Conservation (phyloP, 1,139 yeast species). For the Geotrichum restrictum region DNA sequence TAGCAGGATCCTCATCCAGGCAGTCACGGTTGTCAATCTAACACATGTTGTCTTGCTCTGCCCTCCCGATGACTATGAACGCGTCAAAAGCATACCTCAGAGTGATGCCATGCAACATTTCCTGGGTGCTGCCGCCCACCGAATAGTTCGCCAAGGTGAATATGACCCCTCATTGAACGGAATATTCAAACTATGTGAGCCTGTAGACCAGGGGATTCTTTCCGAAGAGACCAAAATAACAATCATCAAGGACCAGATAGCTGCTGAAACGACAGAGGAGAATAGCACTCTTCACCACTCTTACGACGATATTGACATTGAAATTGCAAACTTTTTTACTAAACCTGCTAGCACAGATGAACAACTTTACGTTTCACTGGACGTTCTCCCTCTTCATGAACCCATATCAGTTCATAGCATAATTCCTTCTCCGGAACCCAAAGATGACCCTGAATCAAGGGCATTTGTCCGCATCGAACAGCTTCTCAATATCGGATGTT, state of each 20-base stretch:
- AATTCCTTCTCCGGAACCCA: conserved; percentile 32
- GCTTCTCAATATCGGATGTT: conserved; percentile 54
- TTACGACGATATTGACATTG: conserved; percentile 27
- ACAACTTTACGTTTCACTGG: conserved; percentile 20
- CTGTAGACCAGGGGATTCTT: conserved; percentile 62
- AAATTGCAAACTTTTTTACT: conserved; percentile 29
- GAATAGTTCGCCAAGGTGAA: conserved; percentile 35
- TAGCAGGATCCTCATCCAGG: conserved; percentile 11
- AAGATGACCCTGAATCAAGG: conserved; percentile 46
- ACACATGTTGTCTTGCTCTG: conserved; percentile 29
- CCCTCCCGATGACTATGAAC: conserved; percentile 27
- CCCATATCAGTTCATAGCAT: conserved; percentile 28
- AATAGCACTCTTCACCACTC: conserved; percentile 8
- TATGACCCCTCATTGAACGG: conserved; percentile 21
- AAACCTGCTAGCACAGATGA: conserved; percentile 4
- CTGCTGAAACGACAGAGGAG: background rate
- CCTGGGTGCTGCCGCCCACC: conserved; percentile 19
- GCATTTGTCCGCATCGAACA: conserved; percentile 54
- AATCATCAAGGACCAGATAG: conserved; percentile 44
- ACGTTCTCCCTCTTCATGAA: conserved; percentile 26
- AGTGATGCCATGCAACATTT: conserved; percentile 18
- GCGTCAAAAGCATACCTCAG: conserved; percentile 15
- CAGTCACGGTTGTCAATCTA: conserved; percentile 18
- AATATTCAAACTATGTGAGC: conserved; percentile 61
- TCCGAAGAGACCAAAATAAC: conserved; percentile 49